Evolutionary conservation across 2,329 filamentous ascomycete species (phyloP).

Genomic region (Hymenoscyphus occultus): DNA sequence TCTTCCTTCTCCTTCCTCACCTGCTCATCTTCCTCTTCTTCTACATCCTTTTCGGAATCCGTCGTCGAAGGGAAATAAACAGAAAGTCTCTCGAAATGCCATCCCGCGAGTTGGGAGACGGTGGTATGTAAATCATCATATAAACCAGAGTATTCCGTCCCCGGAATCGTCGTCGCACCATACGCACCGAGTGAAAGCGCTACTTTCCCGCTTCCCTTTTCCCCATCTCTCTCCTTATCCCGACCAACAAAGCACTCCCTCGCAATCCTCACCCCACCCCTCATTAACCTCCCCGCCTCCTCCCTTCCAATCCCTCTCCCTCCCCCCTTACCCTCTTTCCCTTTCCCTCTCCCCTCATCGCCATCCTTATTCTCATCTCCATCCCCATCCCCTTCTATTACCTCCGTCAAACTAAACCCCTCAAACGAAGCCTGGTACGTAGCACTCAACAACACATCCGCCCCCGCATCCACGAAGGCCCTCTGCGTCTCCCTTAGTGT

Average conservation of each 20-base stretch:
- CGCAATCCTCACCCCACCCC: constrained; percentile 63
- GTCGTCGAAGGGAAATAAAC: constrained; percentile 42
- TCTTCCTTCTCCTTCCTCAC: constrained; percentile 5
- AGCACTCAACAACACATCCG: constrained; percentile 62
- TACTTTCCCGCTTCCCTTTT: constrained; percentile 37
- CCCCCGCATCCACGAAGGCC: constrained; percentile 46
- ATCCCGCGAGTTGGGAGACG: constrained; percentile 46
- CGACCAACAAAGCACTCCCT: constrained; percentile 48
- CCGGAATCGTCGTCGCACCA: constrained; percentile 63
- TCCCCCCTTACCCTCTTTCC: background rate
- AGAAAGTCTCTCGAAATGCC: constrained; percentile 55
- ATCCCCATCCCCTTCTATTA: too few relatives aligned
- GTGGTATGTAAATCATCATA: constrained; percentile 52
- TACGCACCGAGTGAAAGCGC: constrained; percentile 65
- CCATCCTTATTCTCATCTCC: background rate
- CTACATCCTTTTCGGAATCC: background rate
- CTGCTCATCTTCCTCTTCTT: too few relatives aligned
- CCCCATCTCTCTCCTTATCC: constrained; percentile 21
- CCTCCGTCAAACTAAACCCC: too few relatives aligned
- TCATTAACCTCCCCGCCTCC: constrained; percentile 76
- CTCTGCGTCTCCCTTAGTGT: constrained; percentile 24
- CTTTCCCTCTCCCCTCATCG: too few relatives aligned
- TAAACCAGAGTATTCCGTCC: constrained; percentile 61
- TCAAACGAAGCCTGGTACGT: constrained; percentile 56
- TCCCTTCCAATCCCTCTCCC: constrained; percentile 9